These are phyloP conservation scores for Annulohypoxylon moriforme DNA, from an alignment of 495 filamentous ascomycete species.

Conservation along the genomic window DNA sequence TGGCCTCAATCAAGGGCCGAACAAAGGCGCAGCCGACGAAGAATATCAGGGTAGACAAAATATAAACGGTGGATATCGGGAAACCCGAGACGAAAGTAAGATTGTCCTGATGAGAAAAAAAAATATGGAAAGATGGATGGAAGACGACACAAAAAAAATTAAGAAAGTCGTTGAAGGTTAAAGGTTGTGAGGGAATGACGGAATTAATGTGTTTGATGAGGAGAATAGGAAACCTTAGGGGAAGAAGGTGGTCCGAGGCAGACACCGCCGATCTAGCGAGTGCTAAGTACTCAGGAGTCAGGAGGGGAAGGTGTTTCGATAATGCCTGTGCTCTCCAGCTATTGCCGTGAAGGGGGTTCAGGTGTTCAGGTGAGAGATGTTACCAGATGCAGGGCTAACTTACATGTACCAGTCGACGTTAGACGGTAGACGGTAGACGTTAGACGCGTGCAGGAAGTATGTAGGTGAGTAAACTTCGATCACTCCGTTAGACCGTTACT, in stretches of 20 bases:
- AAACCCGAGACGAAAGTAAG: not conserved
- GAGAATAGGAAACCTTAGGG: slow-evolving; percentile 21
- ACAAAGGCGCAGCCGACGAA: not conserved
- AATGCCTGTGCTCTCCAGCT: slow-evolving; percentile 16
- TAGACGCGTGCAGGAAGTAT: not conserved
- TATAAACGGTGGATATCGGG: not conserved
- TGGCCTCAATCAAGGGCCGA: slow-evolving; percentile 31
- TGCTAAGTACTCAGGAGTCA: slow-evolving; percentile 26
- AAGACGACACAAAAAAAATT: not conserved
- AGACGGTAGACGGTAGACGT: not conserved
- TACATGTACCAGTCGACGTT: too few relatives aligned
- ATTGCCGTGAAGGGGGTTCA: not conserved
- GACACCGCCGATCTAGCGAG: slow-evolving; percentile 38
- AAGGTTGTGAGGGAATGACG: slow-evolving; percentile 31
- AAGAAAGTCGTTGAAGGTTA: slow-evolving; percentile 11
- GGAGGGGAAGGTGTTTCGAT: slow-evolving; percentile 38
- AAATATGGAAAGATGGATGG: not conserved
- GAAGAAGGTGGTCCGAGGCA: slow-evolving; percentile 36
- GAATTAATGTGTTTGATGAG: slow-evolving; percentile 35
- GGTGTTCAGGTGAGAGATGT: not conserved
- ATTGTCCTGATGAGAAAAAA: not conserved
- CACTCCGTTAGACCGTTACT: not conserved
- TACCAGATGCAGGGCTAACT: not conserved
- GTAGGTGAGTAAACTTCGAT: not conserved
- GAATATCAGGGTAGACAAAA: not conserved